Evolutionary conservation across 495 filamentous ascomycete species (phyloP), one percentile per base, ranked within the genome.

Genomic region (Trichoderma erinaceum): DNA sequence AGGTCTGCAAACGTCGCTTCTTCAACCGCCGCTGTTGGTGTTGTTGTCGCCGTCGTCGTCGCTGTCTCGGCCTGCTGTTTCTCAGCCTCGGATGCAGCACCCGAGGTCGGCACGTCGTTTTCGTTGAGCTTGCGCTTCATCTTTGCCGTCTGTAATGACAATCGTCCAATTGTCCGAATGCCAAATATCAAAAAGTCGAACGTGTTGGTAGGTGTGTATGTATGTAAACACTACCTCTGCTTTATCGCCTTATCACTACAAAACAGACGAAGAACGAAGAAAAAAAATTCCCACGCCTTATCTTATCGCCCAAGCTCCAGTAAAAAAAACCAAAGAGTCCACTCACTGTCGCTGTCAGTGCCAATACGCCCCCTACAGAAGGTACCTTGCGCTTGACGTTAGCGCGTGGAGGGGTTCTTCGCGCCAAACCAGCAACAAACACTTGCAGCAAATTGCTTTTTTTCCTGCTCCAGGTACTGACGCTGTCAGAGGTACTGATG

Each of bases 81-180:
- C 18, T 23, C 48, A 10, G 48, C 48, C 4, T 52, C 48, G n/a
- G 48, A 6, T 21, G 18, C n/a, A 38, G 35, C 63, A 21, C 74
- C 66, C 44, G 74, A 73, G 4, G 73, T 70, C 11, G 83, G 81
- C 70, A 79, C 79, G 73, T 82, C 76, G 68, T 81, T 83, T 66
- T 81, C 75, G 68, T 84, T 79, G 52, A 86, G 71, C 75, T 87
- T 87, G 65, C 85, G 81, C 73, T 87, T 87, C 82, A 84, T 83
- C 63, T 32, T 77, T 61, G 64, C 67, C 25, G 4, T 52, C 18
- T 52, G 21, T 3, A 66, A 48, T 48, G 44, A n/a, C n/a, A 48
- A 12, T 32, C 2, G 56, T 56, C 32, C n/a, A 52, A 52, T 52
- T 13, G 56, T 29, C 10, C 27, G 3, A 29, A 7, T 32, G 23